Conservation (phyloP, 768 basidiomycete genomes). For the Mrakia blollopis region DNA sequence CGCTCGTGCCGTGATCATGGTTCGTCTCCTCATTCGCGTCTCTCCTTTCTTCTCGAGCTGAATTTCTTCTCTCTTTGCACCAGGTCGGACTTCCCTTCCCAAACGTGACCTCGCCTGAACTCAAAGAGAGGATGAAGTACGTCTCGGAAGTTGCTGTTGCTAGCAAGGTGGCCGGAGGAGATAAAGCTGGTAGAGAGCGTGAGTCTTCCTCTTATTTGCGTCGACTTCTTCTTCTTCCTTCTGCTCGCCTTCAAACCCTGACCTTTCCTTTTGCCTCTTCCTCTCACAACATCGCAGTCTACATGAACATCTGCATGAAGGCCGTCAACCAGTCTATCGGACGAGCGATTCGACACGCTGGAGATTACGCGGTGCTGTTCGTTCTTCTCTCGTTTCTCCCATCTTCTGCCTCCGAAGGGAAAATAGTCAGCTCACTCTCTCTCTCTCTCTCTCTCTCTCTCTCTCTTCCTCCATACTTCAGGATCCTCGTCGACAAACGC, state of each 20-base stretch:
- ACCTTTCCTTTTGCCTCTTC: not conserved
- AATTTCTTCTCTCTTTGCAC: not conserved
- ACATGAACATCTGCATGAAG: constrained; percentile 45
- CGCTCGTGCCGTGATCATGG: constrained; percentile 76
- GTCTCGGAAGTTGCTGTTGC: constrained; percentile 58
- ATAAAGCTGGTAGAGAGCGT: constrained; percentile 72
- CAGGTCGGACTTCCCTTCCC: constrained; percentile 82
- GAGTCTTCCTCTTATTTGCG: constrained; percentile 30
- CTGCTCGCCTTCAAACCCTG: not conserved
- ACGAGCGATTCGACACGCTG: constrained; percentile 82
- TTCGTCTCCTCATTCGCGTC: not conserved
- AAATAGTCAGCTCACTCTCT: not conserved
- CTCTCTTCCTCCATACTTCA: not conserved
- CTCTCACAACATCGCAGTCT: too few relatives aligned
- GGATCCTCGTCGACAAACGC: constrained; percentile 73
- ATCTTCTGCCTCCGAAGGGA: too few relatives aligned
- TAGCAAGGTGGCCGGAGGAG: constrained; percentile 55
- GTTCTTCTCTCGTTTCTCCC: not conserved
- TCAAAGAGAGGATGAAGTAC: constrained; percentile 86
- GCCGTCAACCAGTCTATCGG: constrained; percentile 98
- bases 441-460: not conserved
- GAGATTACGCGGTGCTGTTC: constrained; percentile 79
- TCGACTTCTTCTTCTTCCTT: not conserved
- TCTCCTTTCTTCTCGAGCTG: not conserved
- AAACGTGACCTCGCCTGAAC: constrained; percentile 81